phyloP scores from a whole-genome alignment of 257 asterid genomes.

The Lantana camara region DNA sequence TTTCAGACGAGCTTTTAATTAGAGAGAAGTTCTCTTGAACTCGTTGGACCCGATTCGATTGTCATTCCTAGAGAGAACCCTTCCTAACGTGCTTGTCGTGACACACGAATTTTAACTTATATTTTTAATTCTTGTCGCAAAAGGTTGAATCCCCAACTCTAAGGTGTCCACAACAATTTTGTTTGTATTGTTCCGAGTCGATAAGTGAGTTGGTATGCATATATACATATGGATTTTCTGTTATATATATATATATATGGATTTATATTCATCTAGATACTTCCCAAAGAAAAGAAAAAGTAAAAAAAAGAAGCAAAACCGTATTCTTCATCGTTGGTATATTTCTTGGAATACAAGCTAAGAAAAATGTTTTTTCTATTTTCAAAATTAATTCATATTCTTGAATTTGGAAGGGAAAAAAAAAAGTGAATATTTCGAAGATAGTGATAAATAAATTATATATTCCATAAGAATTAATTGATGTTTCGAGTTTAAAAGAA shows the following conservation, averaged over 20 bases:
- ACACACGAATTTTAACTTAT: neutral
- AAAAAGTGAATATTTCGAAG: neutral
- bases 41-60: too few relatives aligned
- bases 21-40: too few relatives aligned
- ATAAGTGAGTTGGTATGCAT: slow-evolving; percentile 1
- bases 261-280: neutral
- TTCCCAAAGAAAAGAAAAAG: neutral
- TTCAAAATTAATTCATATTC: neutral
- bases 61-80: too few relatives aligned
- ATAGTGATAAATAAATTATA: too few relatives aligned
- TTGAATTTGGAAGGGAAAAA: neutral
- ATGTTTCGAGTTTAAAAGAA: too few relatives aligned
- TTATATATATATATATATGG: too few relatives aligned
- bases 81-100: too few relatives aligned
- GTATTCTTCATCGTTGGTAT: neutral
- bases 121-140: slow-evolving; percentile 11
- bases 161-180: slow-evolving; percentile 15
- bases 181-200: neutral
- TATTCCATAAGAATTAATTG: too few relatives aligned
- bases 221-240: too few relatives aligned
- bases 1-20: too few relatives aligned
- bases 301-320: neutral
- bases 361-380: neutral
- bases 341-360: neutral
- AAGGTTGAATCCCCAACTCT: neutral